Evolutionary conservation across 2,329 filamentous ascomycete genomes (phyloP).

Genomic region (Clarireedia hainanense): DNA sequence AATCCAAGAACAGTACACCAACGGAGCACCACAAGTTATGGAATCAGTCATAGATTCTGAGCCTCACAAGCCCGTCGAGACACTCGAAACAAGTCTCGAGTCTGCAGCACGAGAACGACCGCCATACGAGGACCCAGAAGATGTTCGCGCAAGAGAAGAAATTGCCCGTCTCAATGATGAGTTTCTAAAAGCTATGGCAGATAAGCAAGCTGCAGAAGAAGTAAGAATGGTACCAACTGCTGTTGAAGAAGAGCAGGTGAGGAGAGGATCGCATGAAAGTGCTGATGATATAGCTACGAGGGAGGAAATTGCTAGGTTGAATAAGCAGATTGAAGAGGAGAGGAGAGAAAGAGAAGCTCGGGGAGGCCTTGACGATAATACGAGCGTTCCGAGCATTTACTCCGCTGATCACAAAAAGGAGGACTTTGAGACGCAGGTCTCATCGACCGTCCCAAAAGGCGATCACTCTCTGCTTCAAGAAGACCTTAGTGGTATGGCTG

Average conservation of each 20-base stretch:
- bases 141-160: slow-evolving; percentile 22
- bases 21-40: no score
- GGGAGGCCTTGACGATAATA: no score
- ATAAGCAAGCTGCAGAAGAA: neutral
- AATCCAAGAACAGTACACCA: no score
- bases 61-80: neutral
- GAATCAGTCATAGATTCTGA: neutral
- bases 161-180: slow-evolving; percentile 22
- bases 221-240: no score
- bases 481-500: no score
- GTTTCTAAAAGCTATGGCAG: slow-evolving; percentile 14
- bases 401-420: no score
- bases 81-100: neutral
- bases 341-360: no score
- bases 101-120: neutral
- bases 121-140: slow-evolving; percentile 16
- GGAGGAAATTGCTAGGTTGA: neutral
- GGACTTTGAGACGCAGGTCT: no score
- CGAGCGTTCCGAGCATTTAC: no score
- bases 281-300: neutral
- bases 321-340: neutral
- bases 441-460: no score
- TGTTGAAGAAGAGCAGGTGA: neutral
- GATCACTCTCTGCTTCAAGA: no score
- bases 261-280: neutral